phyloP scores from a whole-genome alignment of 148 eudicot species.

The Rhododendron simsii region DNA sequence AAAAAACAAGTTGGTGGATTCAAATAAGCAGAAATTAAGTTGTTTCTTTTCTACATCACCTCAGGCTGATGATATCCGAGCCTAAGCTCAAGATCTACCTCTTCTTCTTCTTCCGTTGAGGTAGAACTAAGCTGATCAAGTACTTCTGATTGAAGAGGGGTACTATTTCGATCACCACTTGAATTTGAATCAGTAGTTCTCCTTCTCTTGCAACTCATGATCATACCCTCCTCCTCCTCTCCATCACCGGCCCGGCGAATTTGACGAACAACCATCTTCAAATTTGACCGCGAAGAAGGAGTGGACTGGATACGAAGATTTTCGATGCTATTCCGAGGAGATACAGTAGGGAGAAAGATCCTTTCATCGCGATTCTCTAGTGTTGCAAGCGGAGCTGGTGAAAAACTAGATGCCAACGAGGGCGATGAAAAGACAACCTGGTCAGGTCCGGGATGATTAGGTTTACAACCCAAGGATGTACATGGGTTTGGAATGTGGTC shows the following conservation, averaged over 20 bases:
- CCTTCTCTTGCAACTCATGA: constrained; percentile 31
- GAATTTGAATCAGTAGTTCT: constrained; percentile 22
- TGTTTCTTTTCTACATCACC: constrained; percentile 24
- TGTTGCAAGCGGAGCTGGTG: constrained; percentile 2
- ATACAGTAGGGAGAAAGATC: constrained; percentile 11
- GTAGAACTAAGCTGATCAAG: constrained; percentile 12
- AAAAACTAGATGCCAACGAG: constrained; percentile 18
- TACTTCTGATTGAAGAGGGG: constrained; percentile 15
- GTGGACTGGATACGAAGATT: neutral
- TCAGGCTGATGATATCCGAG: constrained; percentile 48
- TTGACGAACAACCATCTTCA: constrained; percentile 21
- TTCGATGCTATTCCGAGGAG: constrained; percentile 5
- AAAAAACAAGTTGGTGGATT: neutral
- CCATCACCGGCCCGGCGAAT: neutral
- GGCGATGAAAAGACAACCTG: constrained; percentile 6
- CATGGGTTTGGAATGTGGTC: constrained; percentile 9
- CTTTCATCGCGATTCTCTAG: neutral
- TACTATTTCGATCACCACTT: neutral
- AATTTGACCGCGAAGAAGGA: constrained; percentile 20
- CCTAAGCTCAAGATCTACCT: constrained; percentile 78
- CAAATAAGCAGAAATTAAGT: neutral
- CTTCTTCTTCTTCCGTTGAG: constrained; percentile 19
- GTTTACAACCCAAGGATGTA: constrained; percentile 16
- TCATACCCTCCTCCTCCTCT: constrained; percentile 15
- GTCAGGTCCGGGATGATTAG: constrained; percentile 20